phyloP scores from a whole-genome alignment of 139 green algal genomes.

The Chlorella vulgaris region DNA sequence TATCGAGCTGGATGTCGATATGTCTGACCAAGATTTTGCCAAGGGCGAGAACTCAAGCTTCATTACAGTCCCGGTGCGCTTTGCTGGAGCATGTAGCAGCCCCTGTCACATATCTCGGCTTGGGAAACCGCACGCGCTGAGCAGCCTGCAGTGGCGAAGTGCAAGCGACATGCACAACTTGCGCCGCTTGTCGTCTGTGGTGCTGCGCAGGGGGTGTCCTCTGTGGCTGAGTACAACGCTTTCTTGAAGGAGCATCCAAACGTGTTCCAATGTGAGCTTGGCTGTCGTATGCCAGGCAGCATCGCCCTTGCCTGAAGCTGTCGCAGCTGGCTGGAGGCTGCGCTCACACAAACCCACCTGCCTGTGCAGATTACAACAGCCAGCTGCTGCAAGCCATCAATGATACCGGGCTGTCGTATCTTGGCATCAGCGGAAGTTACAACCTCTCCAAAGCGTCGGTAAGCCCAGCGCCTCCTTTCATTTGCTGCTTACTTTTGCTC shows the following conservation, averaged over 20 bases:
- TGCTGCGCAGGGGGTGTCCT: neutral
- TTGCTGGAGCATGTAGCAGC: too few relatives aligned
- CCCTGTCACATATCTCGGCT: too few relatives aligned
- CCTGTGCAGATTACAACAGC: neutral
- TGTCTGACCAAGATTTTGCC: too few relatives aligned
- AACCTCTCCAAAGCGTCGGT: neutral
- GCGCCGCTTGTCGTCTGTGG: neutral
- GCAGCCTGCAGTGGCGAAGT: neutral
- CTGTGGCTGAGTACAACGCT: slow-evolving; percentile 2
- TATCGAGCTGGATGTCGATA: neutral
- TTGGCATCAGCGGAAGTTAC: neutral
- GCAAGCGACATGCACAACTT: neutral
- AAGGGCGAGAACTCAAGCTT: too few relatives aligned
- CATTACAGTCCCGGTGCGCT: too few relatives aligned
- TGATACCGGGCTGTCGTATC: neutral
- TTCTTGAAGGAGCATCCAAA: slow-evolving; percentile 12
- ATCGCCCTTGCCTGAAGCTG: too few relatives aligned
- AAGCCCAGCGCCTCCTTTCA: neutral
- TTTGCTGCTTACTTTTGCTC: neutral
- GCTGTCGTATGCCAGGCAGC: neutral
- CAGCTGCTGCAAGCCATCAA: neutral
- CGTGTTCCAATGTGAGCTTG: slow-evolving; percentile 12
- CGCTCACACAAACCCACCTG: neutral
- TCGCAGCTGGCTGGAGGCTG: neutral
- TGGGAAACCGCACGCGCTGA: too few relatives aligned